phyloP scores from a whole-genome alignment of 2,329 filamentous ascomycete species.

The Fusarium sp. region DNA sequence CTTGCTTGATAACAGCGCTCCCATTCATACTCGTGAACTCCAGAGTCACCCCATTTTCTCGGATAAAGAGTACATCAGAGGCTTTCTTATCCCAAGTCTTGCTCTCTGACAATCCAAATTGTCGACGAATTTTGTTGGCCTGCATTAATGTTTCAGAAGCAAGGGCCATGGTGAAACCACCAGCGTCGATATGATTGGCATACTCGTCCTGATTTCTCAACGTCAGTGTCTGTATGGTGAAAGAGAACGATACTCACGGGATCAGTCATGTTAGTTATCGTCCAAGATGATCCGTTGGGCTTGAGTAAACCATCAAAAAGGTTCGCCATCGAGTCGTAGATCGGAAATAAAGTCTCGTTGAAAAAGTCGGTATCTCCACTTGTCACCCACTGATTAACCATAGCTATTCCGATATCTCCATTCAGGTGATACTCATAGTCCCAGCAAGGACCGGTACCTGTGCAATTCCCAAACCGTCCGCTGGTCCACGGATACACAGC shows the following conservation, averaged over 20 bases:
- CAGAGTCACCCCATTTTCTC: background rate
- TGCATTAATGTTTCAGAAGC: background rate
- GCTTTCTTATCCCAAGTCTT: background rate
- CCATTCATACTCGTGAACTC: conserved; percentile 7
- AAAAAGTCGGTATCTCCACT: background rate
- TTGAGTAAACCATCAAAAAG: background rate
- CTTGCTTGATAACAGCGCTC: background rate
- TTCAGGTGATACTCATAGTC: conserved; percentile 6
- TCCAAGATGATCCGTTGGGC: background rate
- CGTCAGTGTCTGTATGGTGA: accelerated
- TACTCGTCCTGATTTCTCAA: background rate
- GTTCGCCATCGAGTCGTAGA: background rate
- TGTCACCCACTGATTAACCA: conserved; percentile 5
- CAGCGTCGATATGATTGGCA: background rate
- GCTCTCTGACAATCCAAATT: background rate
- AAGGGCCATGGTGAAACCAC: background rate
- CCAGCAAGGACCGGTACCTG: conserved; percentile 8
- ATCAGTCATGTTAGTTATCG: conserved; percentile 1
- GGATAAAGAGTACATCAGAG: background rate
- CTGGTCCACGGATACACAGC: conserved; percentile 11
- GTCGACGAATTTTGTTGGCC: background rate
- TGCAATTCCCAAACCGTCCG: background rate
- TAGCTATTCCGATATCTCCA: background rate
- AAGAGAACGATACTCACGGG: background rate
- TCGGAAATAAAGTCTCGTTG: background rate